These are phyloP conservation scores for Rhodomyrtus tomentosa DNA, from an alignment of 345 rosid species.

Conservation along the genomic window DNA sequence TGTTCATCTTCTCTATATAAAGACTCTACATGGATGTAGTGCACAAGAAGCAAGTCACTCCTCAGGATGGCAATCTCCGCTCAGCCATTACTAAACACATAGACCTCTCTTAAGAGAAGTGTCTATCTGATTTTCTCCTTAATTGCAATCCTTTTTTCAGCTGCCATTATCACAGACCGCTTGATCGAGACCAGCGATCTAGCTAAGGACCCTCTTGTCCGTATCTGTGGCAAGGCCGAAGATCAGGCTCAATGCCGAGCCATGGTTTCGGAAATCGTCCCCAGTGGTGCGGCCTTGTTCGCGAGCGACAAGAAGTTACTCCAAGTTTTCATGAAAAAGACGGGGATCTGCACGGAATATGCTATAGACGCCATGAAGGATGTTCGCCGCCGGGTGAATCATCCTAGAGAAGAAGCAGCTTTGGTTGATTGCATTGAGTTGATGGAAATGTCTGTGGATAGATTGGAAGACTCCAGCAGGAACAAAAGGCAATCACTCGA, in stretches of 20 bases:
- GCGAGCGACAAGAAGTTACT: constrained; percentile 17
- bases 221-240: constrained; percentile 23
- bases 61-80: constrained; percentile 12
- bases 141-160: constrained; percentile 20
- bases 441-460: constrained; percentile 45
- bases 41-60: neutral
- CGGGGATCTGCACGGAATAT: constrained; percentile 10
- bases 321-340: constrained; percentile 23
- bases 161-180: constrained; percentile 9
- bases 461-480: constrained; percentile 29
- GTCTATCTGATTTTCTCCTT: constrained; percentile 27
- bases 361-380: constrained; percentile 5
- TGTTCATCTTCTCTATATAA: neutral
- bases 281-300: constrained; percentile 3
- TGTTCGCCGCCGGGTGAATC: constrained; percentile 13
- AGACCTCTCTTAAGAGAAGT: constrained; percentile 13
- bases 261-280: constrained; percentile 25
- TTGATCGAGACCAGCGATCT: constrained; percentile 4
- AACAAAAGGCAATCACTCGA: neutral
- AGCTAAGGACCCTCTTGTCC: neutral
- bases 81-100: constrained; percentile 35
- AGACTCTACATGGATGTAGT: neutral
- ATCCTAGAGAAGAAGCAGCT: constrained; percentile 21
- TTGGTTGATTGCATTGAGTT: constrained; percentile 42
- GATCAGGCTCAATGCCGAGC: constrained; percentile 30